Evolutionary conservation across 352 stramenopile genomes (phyloP).

Genomic region (Phytophthora parvispora): DNA sequence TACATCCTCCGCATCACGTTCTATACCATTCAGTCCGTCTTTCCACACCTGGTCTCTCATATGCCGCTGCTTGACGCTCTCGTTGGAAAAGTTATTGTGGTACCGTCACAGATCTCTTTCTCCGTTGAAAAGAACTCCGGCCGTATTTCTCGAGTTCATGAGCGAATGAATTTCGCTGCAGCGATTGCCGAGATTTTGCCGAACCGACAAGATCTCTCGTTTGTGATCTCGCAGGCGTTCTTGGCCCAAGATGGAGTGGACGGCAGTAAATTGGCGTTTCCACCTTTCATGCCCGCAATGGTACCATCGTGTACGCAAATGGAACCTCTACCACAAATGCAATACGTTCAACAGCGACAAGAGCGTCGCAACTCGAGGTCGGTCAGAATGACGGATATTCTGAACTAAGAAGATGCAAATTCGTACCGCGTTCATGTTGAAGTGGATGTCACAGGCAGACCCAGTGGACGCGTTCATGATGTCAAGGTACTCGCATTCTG

Average conservation of each 20-base stretch:
- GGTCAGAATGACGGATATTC: background rate
- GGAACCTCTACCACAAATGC: background rate
- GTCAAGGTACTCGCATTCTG: no score
- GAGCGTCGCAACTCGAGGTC: background rate
- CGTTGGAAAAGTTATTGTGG: slow-evolving; percentile 7
- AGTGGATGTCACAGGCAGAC: no score
- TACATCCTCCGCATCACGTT: slow-evolving; percentile 5
- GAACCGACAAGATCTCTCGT: slow-evolving; percentile 12
- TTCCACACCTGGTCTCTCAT: slow-evolving; percentile 2
- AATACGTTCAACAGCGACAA: background rate
- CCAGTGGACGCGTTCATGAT: no score
- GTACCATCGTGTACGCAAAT: background rate
- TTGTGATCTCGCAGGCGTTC: slow-evolving; percentile 8
- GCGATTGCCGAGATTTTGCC: slow-evolving; percentile 15
- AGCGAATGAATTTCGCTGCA: slow-evolving; percentile 21
- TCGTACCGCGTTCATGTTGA: no score
- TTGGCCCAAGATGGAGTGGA: slow-evolving; percentile 12
- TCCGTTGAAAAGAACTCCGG: slow-evolving; percentile 9
- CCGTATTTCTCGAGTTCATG: slow-evolving; percentile 7
- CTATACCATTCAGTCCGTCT: slow-evolving; percentile 5
- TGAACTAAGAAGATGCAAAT: background rate
- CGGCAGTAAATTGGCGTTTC: background rate
- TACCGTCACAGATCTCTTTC: slow-evolving; percentile 14
- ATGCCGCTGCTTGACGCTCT: background rate
- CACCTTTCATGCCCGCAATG: background rate